phyloP scores from a whole-genome alignment of 257 asterid species.

The Galeopsis tetrahit region DNA sequence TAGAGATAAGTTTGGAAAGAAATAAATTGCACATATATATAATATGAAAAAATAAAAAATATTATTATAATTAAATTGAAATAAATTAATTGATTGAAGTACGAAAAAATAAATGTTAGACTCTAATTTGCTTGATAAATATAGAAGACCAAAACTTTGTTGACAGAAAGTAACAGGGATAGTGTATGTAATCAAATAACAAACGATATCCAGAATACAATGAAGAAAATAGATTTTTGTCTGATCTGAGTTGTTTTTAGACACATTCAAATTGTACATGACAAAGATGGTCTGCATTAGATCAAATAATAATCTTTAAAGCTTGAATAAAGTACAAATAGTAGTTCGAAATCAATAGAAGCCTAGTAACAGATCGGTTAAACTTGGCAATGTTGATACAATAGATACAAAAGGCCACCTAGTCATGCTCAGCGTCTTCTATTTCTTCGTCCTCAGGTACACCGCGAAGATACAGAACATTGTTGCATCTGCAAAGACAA shows the following conservation, averaged over 20 bases:
- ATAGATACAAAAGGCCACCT: slow-evolving; percentile 31
- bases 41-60: no score
- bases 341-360: slow-evolving; percentile 1
- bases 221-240: background rate
- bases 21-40: no score
- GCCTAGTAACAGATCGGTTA: slow-evolving; percentile 13
- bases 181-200: background rate
- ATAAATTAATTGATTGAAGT: no score
- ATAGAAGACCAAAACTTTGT: background rate
- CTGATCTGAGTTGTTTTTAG: background rate
- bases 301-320: slow-evolving; percentile 1
- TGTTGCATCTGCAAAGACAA: slow-evolving; percentile 68
- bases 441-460: slow-evolving; percentile 88
- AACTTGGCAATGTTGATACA: slow-evolving; percentile 21
- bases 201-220: background rate
- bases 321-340: slow-evolving; percentile 23
- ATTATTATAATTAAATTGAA: no score
- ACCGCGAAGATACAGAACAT: slow-evolving; percentile 89
- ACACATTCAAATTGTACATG: background rate
- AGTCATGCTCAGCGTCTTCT: slow-evolving; percentile 70
- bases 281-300: slow-evolving; percentile 9
- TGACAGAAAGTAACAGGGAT: background rate
- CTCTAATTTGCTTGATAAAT: background rate
- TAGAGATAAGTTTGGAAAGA: no score
- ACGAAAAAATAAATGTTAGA: background rate